Evolutionary conservation across 148 eudicot genomes (phyloP).

Genomic region (Cornus kousa): DNA sequence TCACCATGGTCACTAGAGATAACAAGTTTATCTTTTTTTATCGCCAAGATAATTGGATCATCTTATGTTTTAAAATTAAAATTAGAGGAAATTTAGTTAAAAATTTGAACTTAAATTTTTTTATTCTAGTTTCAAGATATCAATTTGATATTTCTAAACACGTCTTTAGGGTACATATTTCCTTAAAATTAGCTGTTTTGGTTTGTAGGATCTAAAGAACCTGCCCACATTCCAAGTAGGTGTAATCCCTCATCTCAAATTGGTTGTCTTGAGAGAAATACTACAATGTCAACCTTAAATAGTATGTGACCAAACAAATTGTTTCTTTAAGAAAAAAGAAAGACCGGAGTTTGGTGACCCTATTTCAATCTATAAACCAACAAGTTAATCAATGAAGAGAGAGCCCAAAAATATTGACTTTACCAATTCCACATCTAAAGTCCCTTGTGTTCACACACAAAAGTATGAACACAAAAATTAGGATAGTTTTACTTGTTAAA

Average conservation of each 20-base stretch:
- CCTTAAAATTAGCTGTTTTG: no score
- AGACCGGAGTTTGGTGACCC: neutral
- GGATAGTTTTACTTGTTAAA: conserved; percentile 13
- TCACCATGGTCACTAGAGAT: no score
- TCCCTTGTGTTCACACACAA: conserved; percentile 21
- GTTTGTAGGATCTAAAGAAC: no score
- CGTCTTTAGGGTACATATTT: no score
- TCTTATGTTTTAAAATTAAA: neutral
- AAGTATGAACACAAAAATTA: neutral
- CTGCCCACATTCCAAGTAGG: no score
- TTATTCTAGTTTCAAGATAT: no score
- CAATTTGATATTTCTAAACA: no score
- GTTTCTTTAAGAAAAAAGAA: neutral
- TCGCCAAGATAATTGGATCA: neutral
- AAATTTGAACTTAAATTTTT: no score
- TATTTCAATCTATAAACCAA: neutral
- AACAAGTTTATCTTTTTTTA: neutral
- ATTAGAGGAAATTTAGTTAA: no score
- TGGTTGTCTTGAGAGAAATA: neutral
- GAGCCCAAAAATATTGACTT: neutral
- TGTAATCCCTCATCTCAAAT: neutral
- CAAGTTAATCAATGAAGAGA: conserved; percentile 6
- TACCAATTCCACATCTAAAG: conserved; percentile 1
- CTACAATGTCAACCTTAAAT: neutral
- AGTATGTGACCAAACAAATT: neutral